Conservation (phyloP, 2,329 filamentous ascomycete genomes). For the Claviceps sorghi region DNA sequence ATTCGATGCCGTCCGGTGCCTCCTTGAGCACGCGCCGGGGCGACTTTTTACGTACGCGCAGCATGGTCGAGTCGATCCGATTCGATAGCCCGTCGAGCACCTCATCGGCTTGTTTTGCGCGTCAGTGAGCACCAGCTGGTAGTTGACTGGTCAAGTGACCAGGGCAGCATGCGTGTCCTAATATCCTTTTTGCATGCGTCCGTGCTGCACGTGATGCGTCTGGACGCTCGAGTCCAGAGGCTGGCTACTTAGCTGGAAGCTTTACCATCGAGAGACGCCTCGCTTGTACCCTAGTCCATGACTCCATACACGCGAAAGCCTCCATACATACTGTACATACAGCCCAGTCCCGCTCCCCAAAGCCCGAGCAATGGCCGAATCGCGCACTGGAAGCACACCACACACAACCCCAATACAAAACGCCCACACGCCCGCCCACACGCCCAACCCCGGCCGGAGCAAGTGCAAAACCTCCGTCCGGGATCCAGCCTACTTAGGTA, state of each 20-base stretch:
- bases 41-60: constrained; percentile 7
- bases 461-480: not conserved
- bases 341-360: not conserved
- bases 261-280: too few species aligned
- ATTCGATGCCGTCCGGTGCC: not conserved
- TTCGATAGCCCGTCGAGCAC: constrained; percentile 4
- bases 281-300: too few species aligned
- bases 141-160: not conserved
- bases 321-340: too few species aligned
- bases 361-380: not conserved
- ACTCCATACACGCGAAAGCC: too few species aligned
- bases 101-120: constrained; percentile 7
- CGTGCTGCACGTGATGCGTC: not conserved
- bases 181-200: not conserved
- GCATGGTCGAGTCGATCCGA: not conserved
- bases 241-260: too few species aligned
- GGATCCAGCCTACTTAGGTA: not conserved
- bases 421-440: not conserved
- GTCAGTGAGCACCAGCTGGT: not conserved
- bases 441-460: not conserved
- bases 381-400: not conserved
- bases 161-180: not conserved
- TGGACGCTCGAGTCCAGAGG: not conserved
- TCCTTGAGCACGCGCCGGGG: not conserved
- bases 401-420: too few species aligned